These are phyloP conservation scores for Ophiostoma himal-ulmi DNA, from an alignment of 2,329 filamentous ascomycete genomes.

Conservation along the genomic window DNA sequence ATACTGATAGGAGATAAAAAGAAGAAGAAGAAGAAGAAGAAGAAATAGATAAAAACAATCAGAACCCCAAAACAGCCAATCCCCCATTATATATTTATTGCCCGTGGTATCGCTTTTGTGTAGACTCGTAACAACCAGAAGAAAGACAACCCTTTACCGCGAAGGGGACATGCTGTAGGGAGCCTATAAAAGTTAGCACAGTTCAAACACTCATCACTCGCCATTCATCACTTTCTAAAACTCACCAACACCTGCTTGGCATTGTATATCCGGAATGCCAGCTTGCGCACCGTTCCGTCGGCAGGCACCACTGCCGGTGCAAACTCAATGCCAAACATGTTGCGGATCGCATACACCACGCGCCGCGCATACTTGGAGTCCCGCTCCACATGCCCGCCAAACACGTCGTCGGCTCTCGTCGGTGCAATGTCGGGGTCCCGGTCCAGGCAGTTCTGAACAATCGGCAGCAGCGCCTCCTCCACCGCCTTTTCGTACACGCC, in stretches of 20 bases:
- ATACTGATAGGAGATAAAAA: background rate
- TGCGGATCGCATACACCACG: constrained; percentile 87
- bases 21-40: background rate
- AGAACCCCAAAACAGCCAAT: background rate
- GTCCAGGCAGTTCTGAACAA: constrained; percentile 90
- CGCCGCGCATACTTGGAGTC: constrained; percentile 84
- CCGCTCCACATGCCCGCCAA: constrained; percentile 77
- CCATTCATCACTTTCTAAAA: too few species aligned
- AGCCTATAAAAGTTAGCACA: constrained; percentile 35
- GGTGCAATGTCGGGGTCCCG: constrained; percentile 87
- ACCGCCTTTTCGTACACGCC: constrained; percentile 62
- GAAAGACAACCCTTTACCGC: constrained; percentile 16
- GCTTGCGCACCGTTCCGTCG: constrained; percentile 81
- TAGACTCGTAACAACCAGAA: background rate
- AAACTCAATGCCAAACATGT: constrained; percentile 97
- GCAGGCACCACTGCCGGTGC: constrained; percentile 86
- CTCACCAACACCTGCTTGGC: constrained; percentile 76
- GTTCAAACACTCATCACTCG: too few species aligned
- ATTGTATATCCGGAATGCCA: constrained; percentile 92
- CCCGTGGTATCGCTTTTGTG: constrained; percentile 9
- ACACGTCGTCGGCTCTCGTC: constrained; percentile 68
- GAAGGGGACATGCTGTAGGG: constrained; percentile 67
- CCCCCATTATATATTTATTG: background rate
- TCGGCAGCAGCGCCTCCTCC: constrained; percentile 69
- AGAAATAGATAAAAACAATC: constrained; percentile 12